Percentiles rank a stretch among this genome's conserved stretches.
Conservation (phyloP, 2,329 filamentous ascomycete species). For the Aureobasidium uvarum region DNA sequence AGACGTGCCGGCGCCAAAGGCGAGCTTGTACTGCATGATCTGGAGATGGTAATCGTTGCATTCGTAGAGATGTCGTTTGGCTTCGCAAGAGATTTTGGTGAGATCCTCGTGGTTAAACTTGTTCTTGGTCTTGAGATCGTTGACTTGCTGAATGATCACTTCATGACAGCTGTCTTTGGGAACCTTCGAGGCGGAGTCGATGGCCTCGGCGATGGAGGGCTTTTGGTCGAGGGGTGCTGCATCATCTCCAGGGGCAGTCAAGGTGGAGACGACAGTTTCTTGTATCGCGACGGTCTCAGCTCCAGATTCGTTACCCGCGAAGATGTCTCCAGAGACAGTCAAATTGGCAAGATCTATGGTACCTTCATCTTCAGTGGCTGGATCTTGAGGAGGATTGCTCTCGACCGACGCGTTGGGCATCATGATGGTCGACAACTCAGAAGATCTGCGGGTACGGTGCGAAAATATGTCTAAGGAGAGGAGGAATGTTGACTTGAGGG, state of each 20-base stretch:
- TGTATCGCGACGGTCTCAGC: too few relatives aligned
- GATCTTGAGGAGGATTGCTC: too few relatives aligned
- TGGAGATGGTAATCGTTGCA: neutral
- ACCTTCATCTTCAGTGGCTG: too few relatives aligned
- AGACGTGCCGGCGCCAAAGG: neutral
- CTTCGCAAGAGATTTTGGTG: accelerated
- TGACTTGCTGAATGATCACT: neutral
- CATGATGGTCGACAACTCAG: neutral
- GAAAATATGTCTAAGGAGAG: too few relatives aligned
- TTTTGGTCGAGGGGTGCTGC: too few relatives aligned
- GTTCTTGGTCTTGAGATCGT: constrained; percentile 1
- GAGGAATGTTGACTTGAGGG: too few relatives aligned
- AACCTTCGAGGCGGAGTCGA: too few relatives aligned
- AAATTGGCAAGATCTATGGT: too few relatives aligned
- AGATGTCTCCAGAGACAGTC: too few relatives aligned
- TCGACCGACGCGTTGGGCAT: neutral
- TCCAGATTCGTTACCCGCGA: too few relatives aligned
- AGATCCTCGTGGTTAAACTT: neutral
- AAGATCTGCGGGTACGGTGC: neutral
- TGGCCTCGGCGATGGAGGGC: neutral
- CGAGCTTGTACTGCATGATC: neutral
- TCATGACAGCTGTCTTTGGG: neutral
- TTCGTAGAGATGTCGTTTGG: neutral
- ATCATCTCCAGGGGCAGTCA: too few relatives aligned
- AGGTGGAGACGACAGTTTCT: too few relatives aligned